A percentile compares a stretch with the other conserved stretches of the same genome.
Conservation (phyloP, 2,329 filamentous ascomycete genomes). For the Ophioceras dolichostomum region DNA sequence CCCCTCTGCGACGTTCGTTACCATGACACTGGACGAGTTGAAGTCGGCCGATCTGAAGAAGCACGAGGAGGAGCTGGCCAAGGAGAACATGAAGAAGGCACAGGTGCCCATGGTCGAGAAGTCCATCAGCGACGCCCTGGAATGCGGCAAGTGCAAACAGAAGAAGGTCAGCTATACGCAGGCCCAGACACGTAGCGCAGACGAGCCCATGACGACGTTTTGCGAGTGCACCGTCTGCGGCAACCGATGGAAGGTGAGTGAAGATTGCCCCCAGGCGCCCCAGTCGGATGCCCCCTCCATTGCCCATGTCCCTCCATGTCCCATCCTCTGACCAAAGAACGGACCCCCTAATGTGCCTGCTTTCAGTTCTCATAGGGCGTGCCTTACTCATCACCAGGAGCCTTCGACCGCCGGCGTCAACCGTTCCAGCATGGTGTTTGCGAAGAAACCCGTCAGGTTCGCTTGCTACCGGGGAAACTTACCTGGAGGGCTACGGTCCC, state of each 20-base stretch:
- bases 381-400: too few species aligned
- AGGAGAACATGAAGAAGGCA: slow-evolving; percentile 94
- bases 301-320: too few species aligned
- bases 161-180: slow-evolving; percentile 94
- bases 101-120: slow-evolving; percentile 90
- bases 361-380: too few species aligned
- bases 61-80: slow-evolving; percentile 63
- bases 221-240: slow-evolving; percentile 61
- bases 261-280: too few species aligned
- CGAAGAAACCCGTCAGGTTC: too few species aligned
- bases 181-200: slow-evolving; percentile 87
- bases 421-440: too few species aligned
- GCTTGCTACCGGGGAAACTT: too few species aligned
- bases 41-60: slow-evolving; percentile 74
- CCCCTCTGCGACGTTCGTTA: slow-evolving; percentile 59
- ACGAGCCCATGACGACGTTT: slow-evolving; percentile 82
- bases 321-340: too few species aligned
- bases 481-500: too few species aligned
- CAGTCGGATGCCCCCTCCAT: too few species aligned
- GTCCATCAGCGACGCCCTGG: slow-evolving; percentile 76
- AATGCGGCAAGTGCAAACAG: slow-evolving; percentile 85
- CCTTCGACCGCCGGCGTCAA: too few species aligned
- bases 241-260: slow-evolving; percentile 59
- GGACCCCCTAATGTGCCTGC: too few species aligned
- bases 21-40: slow-evolving; percentile 82